A percentile compares a stretch with the other conserved stretches of the same genome.
Evolutionary conservation across 2,329 filamentous ascomycete genomes (phyloP).

Genomic region (Microdochium bolleyi): DNA sequence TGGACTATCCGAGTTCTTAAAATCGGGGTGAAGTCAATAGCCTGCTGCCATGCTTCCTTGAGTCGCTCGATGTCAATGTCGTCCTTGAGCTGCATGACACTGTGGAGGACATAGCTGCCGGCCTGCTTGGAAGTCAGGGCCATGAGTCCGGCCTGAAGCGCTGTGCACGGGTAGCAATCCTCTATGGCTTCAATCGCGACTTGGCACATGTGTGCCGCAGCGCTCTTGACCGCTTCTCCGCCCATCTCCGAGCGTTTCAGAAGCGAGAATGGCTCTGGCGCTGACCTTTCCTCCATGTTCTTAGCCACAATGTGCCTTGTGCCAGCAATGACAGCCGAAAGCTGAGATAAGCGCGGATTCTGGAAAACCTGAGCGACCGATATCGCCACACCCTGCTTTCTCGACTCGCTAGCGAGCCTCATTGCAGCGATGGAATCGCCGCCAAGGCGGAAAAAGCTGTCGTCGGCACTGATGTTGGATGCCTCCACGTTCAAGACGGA

Average conservation of each 20-base stretch:
- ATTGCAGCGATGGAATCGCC: conserved; percentile 40
- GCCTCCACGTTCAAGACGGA: conserved; percentile 4
- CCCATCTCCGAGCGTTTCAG: neutral
- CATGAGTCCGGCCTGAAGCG: neutral
- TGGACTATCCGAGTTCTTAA: conserved; percentile 11
- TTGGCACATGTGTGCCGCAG: neutral
- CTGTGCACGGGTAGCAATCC: neutral
- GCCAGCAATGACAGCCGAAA: neutral
- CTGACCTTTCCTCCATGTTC: neutral
- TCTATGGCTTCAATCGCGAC: neutral
- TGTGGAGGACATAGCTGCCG: conserved; percentile 17
- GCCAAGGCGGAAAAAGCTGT: conserved; percentile 38
- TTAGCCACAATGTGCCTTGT: neutral
- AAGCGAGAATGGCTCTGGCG: neutral
- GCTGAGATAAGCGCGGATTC: neutral
- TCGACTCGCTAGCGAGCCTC: conserved; percentile 17
- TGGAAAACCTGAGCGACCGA: neutral
- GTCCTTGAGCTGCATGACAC: conserved; percentile 4
- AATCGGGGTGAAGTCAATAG: conserved; percentile 3
- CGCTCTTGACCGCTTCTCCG: neutral
- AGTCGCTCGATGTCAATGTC: conserved; percentile 3
- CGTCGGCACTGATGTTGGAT: conserved; percentile 23
- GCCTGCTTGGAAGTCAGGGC: conserved; percentile 6
- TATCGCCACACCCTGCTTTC: conserved; percentile 3
- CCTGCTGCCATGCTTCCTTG: conserved; percentile 7